Evolutionary conservation across 2,329 filamentous ascomycete species (phyloP).

Genomic region (Fusarium clavum): DNA sequence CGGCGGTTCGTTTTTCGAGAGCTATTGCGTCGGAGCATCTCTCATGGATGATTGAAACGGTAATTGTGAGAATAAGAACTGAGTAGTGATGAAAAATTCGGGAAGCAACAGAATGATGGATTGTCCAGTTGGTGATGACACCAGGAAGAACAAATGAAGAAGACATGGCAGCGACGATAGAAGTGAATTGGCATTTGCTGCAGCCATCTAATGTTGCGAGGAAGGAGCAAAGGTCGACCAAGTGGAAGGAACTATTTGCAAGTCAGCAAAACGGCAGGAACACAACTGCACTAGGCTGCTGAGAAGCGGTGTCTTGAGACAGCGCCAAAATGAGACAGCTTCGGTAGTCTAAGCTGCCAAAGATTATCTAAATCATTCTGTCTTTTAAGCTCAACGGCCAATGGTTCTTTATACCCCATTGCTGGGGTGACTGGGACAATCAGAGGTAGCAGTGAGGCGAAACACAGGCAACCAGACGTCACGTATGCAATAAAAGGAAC

Average conservation of each 20-base stretch:
- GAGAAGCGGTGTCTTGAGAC: neutral
- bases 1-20: slow-evolving; percentile 55
- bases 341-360: neutral
- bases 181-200: neutral
- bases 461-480: neutral
- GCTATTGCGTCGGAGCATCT: slow-evolving; percentile 64
- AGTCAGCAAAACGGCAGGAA: neutral
- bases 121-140: slow-evolving; percentile 11
- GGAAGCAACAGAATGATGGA: slow-evolving; percentile 12
- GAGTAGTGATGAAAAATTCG: neutral
- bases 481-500: neutral
- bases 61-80: neutral
- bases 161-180: neutral
- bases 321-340: neutral
- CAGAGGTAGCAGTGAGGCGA: neutral
- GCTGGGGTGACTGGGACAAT: neutral
- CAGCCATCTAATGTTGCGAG: neutral
- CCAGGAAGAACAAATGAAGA: neutral
- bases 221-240: neutral
- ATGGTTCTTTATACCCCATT: neutral
- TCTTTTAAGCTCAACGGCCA: neutral
- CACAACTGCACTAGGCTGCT: no score
- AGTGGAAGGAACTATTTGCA: slow-evolving; percentile 21
- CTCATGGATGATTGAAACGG: slow-evolving; percentile 15
- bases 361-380: no score